A percentile compares a stretch with the other conserved stretches of the same genome.
phyloP scores from a whole-genome alignment of 2,329 filamentous ascomycete genomes.

The Cryphonectria japonica region DNA sequence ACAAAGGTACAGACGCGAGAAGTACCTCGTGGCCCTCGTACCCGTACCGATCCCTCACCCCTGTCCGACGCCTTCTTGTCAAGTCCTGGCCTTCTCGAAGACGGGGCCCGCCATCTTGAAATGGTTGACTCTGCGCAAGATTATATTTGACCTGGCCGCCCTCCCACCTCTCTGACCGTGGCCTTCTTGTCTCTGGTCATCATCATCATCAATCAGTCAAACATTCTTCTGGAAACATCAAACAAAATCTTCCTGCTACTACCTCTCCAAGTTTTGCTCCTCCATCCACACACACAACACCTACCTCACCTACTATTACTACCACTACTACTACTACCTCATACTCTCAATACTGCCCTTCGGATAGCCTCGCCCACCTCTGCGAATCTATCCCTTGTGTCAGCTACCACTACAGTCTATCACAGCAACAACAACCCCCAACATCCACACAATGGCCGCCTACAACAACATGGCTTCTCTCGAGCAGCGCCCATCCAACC shows the following conservation, averaged over 20 bases:
- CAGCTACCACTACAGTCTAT: background rate
- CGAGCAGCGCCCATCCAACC: constrained; percentile 63
- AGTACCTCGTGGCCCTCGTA: constrained; percentile 25
- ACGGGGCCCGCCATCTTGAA: constrained; percentile 15
- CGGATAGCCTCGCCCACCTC: background rate
- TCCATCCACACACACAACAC: background rate
- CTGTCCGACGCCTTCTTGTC: background rate
- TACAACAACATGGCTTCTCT: constrained; percentile 29
- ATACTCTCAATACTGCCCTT: background rate
- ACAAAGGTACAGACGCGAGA: constrained; percentile 26
- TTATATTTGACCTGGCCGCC: constrained; percentile 21
- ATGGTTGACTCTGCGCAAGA: constrained; percentile 7
- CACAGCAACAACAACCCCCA: constrained; percentile 2
- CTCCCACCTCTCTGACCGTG: background rate
- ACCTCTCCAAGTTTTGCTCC: background rate
- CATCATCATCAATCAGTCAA: constrained; percentile 10
- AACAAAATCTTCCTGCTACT: background rate
- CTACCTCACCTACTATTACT: background rate
- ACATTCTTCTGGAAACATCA: constrained; percentile 8
- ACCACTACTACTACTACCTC: background rate
- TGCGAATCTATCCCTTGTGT: background rate
- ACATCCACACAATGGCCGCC: constrained; percentile 29
- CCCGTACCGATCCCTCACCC: constrained; percentile 14
- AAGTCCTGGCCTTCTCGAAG: constrained; percentile 5
- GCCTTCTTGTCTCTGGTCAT: constrained; percentile 6